These are phyloP conservation scores for Glycine soja DNA, from an alignment of 306 rosid species.

Conservation along the genomic window DNA sequence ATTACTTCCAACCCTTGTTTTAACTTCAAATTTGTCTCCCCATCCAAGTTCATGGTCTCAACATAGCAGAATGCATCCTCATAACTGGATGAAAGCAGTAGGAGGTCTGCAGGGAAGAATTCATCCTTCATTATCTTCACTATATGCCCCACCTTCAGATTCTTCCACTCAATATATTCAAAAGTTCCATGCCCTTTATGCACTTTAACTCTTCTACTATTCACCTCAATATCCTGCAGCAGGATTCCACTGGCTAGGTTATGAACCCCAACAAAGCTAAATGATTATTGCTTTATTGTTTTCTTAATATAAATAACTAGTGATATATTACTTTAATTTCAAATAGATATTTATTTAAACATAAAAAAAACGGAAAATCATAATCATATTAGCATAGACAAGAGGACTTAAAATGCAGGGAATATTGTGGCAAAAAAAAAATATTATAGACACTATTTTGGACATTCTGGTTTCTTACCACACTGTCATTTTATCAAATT, in stretches of 20 bases:
- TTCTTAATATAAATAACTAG: neutral
- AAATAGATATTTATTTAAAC: slow-evolving; percentile 2
- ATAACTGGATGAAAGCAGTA: slow-evolving; percentile 87
- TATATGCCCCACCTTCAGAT: slow-evolving; percentile 86
- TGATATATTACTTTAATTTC: slow-evolving; percentile 17
- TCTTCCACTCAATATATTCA: slow-evolving; percentile 74
- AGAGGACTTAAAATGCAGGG: slow-evolving; percentile 26
- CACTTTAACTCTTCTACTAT: slow-evolving; percentile 78
- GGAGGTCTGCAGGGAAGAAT: slow-evolving; percentile 92
- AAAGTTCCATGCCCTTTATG: slow-evolving; percentile 69
- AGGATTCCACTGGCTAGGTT: slow-evolving; percentile 38
- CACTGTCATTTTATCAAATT: slow-evolving; percentile 6
- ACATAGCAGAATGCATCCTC: slow-evolving; percentile 95
- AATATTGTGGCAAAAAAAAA: slow-evolving; percentile 1
- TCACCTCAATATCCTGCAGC: slow-evolving; percentile 82
- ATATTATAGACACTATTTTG: slow-evolving; percentile 6
- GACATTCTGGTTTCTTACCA: neutral
- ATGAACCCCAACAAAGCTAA: neutral
- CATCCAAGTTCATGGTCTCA: slow-evolving; percentile 97
- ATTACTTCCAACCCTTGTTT: slow-evolving; percentile 90
- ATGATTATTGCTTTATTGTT: neutral
- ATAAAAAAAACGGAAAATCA: neutral
- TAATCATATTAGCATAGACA: slow-evolving; percentile 17
- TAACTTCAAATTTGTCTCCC: slow-evolving; percentile 92
- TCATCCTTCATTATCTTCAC: slow-evolving; percentile 85